Conservation (phyloP, 2,329 filamentous ascomycete genomes). For the Ascochyta rabiei region DNA sequence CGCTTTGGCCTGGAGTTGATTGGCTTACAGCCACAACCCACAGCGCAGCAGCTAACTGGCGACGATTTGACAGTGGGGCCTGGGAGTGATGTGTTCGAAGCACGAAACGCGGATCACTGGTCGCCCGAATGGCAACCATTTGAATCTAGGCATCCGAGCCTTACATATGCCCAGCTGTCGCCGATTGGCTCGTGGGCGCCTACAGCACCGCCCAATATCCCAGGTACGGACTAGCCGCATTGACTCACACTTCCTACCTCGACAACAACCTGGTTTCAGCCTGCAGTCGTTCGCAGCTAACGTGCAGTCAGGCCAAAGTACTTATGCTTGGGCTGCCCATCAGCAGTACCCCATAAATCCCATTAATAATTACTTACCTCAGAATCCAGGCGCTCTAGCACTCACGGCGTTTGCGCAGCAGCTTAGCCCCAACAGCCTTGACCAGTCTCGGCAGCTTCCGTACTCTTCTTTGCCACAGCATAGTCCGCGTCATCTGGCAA, state of each 20-base stretch:
- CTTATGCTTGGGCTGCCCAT: slow-evolving; percentile 38
- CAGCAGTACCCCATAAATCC: slow-evolving; percentile 28
- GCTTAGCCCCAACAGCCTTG: slow-evolving; percentile 31
- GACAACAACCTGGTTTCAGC: slow-evolving; percentile 34
- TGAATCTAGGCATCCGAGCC: slow-evolving; percentile 30
- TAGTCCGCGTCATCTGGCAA: slow-evolving; percentile 44
- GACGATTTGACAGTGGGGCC: slow-evolving; percentile 22
- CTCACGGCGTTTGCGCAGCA: slow-evolving; percentile 41
- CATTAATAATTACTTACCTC: slow-evolving; percentile 35
- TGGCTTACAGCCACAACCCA: slow-evolving; percentile 34
- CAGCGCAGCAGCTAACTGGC: slow-evolving; percentile 33
- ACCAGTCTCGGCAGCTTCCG: slow-evolving; percentile 38
- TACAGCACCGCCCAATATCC: slow-evolving; percentile 23
- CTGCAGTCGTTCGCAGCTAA: slow-evolving; percentile 28
- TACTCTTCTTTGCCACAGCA: slow-evolving; percentile 38
- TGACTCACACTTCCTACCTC: slow-evolving; percentile 20
- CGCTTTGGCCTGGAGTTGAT: slow-evolving; percentile 40
- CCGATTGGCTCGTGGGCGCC: slow-evolving; percentile 15
- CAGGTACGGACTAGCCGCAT: slow-evolving; percentile 28
- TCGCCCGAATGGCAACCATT: slow-evolving; percentile 30
- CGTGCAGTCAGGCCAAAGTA: slow-evolving; percentile 33
- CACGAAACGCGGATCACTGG: slow-evolving; percentile 40
- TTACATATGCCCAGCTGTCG: slow-evolving; percentile 18
- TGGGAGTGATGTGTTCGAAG: slow-evolving; percentile 33
- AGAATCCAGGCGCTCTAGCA: slow-evolving; percentile 36